Conservation (phyloP, 108 stramenopile genomes). For the Nannochloropsis gaditana region DNA sequence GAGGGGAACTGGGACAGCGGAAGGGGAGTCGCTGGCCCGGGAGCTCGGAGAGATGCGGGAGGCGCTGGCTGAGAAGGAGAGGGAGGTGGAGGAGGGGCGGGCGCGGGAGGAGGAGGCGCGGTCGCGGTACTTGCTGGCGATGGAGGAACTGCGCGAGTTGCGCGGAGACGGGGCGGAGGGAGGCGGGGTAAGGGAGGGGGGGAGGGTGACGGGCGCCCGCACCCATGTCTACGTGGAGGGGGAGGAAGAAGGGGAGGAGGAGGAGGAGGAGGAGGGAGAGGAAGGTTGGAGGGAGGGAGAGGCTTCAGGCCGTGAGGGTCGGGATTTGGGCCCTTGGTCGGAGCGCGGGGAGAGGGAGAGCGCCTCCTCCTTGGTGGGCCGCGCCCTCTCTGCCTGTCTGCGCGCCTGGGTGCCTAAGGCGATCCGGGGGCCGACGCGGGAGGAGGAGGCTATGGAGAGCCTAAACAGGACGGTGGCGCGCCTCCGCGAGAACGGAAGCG, state of each 20-base stretch:
- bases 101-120: background rate
- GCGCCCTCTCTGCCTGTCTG: background rate
- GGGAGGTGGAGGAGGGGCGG: background rate
- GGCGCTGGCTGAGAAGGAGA: background rate
- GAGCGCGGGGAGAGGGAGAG: background rate
- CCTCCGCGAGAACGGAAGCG: constrained; percentile 10
- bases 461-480: background rate
- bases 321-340: too few relatives aligned
- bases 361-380: background rate
- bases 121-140: background rate
- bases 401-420: background rate
- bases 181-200: background rate
- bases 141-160: background rate
- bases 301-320: too few relatives aligned
- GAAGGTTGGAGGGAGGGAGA: background rate
- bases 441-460: background rate
- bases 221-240: background rate
- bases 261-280: background rate
- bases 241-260: background rate
- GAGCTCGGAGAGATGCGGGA: background rate
- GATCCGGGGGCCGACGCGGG: background rate
- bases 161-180: background rate
- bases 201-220: background rate
- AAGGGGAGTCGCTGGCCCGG: background rate
- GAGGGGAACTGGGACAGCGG: background rate